Evolutionary conservation across 345 rosid genomes (phyloP).

Genomic region (Sonneratia caseolaris): DNA sequence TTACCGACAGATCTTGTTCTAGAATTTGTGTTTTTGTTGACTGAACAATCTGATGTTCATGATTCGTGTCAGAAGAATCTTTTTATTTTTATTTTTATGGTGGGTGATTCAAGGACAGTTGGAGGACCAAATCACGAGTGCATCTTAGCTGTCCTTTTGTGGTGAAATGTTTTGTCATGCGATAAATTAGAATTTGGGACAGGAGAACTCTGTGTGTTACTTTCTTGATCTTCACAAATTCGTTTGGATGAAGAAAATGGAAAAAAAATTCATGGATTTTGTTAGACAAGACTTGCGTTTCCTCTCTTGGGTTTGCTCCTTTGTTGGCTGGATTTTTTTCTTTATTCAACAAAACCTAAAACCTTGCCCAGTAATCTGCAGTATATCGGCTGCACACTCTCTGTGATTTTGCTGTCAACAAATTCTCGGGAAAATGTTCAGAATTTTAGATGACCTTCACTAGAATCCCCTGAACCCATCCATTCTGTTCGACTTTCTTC

Average conservation of each 20-base stretch:
- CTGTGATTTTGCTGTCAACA: not conserved
- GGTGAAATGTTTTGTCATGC: not conserved
- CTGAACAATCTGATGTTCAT: not conserved
- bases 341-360: no score
- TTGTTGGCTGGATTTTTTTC: not conserved
- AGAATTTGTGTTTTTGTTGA: not conserved
- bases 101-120: no score
- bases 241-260: not conserved
- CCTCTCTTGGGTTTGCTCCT: not conserved
- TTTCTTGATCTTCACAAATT: not conserved
- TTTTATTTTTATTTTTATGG: no score
- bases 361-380: not conserved
- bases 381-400: not conserved
- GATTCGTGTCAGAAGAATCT: not conserved
- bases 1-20: not conserved
- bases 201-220: not conserved
- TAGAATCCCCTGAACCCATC: not conserved
- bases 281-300: not conserved
- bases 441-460: not conserved
- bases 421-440: not conserved
- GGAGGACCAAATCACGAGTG: no score
- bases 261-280: not conserved
- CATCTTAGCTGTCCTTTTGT: not conserved
- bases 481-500: not conserved
- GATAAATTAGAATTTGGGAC: not conserved